Percentiles rank a stretch among this genome's conserved stretches.
Evolutionary conservation across 1,284 basidiomycete genomes (phyloP).

Genomic region (Polyporus tsugae): DNA sequence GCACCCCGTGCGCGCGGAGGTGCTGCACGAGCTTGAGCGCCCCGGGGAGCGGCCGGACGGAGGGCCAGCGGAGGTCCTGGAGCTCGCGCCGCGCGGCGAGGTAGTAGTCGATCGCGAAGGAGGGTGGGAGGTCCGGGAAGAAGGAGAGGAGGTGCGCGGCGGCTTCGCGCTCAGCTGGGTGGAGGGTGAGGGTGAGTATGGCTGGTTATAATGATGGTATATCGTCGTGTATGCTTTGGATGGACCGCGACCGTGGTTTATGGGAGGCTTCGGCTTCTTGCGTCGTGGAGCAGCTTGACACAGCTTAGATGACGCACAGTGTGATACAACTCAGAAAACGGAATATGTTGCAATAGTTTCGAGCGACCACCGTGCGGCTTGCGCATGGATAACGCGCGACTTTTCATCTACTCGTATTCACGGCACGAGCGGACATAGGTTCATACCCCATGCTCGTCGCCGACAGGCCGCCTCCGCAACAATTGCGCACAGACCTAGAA

Average conservation of each 20-base stretch:
- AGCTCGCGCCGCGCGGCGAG: conserved; percentile 59
- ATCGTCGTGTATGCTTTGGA: neutral
- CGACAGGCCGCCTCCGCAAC: no score
- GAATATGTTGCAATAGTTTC: no score
- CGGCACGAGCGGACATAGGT: no score
- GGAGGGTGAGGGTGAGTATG: conserved; percentile 2
- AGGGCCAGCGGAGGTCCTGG: conserved; percentile 74
- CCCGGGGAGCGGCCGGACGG: conserved; percentile 73
- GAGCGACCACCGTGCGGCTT: no score
- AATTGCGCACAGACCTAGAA: neutral
- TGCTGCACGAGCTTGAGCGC: conserved; percentile 70
- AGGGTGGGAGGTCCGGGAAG: conserved; percentile 69
- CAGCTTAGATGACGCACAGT: no score
- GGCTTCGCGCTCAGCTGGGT: conserved; percentile 69
- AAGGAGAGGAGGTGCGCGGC: conserved; percentile 73
- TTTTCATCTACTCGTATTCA: no score
- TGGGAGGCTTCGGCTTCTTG: no score
- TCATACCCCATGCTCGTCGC: no score
- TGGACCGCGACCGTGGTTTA: no score
- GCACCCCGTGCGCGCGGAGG: conserved; percentile 68
- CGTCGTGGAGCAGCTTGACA: no score
- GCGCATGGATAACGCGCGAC: no score
- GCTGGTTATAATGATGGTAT: neutral
- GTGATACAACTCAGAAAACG: no score
- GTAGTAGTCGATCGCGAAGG: conserved; percentile 65